Conservation (phyloP, 495 filamentous ascomycete species). For the Penicillium odoratum region DNA sequence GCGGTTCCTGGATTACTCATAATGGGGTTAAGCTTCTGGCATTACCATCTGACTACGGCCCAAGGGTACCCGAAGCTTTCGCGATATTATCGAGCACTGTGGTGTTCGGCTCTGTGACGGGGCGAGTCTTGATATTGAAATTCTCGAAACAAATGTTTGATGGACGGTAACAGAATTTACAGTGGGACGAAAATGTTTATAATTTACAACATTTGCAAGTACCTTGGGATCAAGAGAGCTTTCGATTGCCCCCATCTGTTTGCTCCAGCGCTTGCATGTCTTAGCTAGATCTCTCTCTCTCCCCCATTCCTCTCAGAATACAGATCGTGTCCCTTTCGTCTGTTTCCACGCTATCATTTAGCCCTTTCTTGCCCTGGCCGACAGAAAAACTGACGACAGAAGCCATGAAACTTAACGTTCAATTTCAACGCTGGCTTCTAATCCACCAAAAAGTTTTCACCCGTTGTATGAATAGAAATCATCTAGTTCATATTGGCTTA, state of each 20-base stretch:
- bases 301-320: too few relatives aligned
- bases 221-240: too few relatives aligned
- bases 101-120: neutral
- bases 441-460: neutral
- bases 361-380: too few relatives aligned
- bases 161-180: too few relatives aligned
- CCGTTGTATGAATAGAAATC: neutral
- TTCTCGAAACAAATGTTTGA: neutral
- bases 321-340: too few relatives aligned
- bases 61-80: neutral
- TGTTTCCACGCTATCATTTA: too few relatives aligned
- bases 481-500: neutral
- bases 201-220: too few relatives aligned
- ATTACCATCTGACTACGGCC: neutral
- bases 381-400: too few relatives aligned
- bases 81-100: neutral
- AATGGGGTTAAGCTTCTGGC: neutral
- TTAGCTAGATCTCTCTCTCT: too few relatives aligned
- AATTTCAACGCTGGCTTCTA: neutral
- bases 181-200: neutral
- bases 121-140: constrained; percentile 3
- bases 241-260: too few relatives aligned
- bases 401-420: too few relatives aligned
- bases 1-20: neutral
- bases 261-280: too few relatives aligned